Base-by-base conservation (phyloP, 768 basidiomycete genomes). In the Lentinula edodes region DNA sequence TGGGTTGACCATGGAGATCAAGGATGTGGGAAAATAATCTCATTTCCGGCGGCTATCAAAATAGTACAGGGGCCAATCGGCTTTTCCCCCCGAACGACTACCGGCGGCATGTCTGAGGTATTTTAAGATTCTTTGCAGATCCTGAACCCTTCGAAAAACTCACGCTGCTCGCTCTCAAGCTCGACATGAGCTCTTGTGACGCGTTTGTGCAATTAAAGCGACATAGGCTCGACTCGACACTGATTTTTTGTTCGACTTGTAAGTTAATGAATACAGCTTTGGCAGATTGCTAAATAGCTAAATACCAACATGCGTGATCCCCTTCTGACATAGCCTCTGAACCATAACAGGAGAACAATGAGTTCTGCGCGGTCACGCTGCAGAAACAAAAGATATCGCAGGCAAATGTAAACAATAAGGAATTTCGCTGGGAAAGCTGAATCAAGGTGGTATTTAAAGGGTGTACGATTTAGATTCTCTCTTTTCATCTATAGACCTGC, bases 11-110 rank as follows among this genome's bases (percentile, higher is more conserved):
- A 12, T 34, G 34, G 53, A 54, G 38, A 54, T 54, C 35, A 54
- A 54, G 36, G 53, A 39, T 41, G 53, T 54, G 36, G 53, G 53
- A 39, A 39, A 39, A 39, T 35, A 9, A 35, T 20, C 6, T 13
- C 35, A 36, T n/a, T n/a, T 15, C 52, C 52, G 52, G 52, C 52
- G 52, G 52, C 52, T 48, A 52, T 52, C 52, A 52, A 52, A 28
- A 15, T 20, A 16, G 13, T 1, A 52, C 28, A 9, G 38, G 13
- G 13, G 38, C 38, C 34, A 55, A 32, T 16, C 53, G 36, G 13
- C 35, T 36, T 23, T 10, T 45, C 16, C 32, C 32, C 18, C n/a
- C 32, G 35, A 34, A 34, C 10, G 6, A 39, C 18, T 55, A 13
- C 53, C 53, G 53, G n/a, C 53, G 53, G 53, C 53, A 55, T 28